Evolutionary conservation across 2,329 filamentous ascomycete species (phyloP), one percentile per base, ranked within the genome.

Genomic region (Alternaria alternata): DNA sequence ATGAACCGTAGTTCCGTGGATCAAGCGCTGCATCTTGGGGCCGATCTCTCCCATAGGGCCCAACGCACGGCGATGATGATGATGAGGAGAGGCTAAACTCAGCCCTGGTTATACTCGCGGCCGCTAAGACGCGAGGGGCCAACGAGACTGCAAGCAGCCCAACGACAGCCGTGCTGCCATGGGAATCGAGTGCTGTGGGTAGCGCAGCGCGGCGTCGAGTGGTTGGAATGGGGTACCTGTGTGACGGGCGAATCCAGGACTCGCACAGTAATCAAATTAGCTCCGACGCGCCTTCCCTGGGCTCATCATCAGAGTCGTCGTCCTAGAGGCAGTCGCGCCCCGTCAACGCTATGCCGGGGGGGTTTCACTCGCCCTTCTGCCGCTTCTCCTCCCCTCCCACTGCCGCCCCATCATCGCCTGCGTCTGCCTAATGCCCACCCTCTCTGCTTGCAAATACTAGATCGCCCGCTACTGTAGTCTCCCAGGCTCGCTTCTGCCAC

Each of bases 221-320:
- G 54, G 34, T 28, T 30, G 22, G 20, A 24, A 43, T 44, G 44
- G 55, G 57, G 63, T 68, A 64, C 62, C 61, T 70, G 66, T 64
- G 67, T 53, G 64, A 69, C 61, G 53, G 46, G 49, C 39, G 59
- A 54, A 51, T 58, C 47, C 54, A 53, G 20, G 39, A 51, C 63
- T 65, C 59, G 62, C 61, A 67, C 65, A 62, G 59, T 55, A 58
- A 62, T 59, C 61, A 65, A 65, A 67, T 62, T 64, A 68, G 66
- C 67, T 62, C 57, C 61, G 65, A 64, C 59, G 57, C 59, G 62
- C 64, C 51, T 53, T 55, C 57, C 59, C 59, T 47, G 53, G 46
- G 53, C 14, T 46, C 46, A 52, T 55, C 59, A 49, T 43, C 42
- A 54, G 11, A 12, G 30, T 32, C 30, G 24, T 26, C 30, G 11